Conservation (phyloP, 2,329 filamentous ascomycete species). For the Botrytis porri region DNA sequence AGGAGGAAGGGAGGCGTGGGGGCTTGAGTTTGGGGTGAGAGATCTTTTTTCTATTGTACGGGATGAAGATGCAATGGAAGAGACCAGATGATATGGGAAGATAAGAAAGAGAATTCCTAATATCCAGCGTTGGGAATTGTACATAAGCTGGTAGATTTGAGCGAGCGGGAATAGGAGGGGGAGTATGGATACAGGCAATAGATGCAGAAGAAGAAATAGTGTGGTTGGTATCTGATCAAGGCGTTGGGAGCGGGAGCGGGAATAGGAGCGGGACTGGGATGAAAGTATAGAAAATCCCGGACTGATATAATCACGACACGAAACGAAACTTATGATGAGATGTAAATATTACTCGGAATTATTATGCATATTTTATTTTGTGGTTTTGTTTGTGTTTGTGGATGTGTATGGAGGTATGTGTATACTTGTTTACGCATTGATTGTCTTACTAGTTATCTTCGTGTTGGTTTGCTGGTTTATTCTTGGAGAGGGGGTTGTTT, state of each 20-base stretch:
- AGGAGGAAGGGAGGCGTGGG: constrained; percentile 57
- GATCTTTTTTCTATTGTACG: background rate
- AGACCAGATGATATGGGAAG: too few relatives aligned
- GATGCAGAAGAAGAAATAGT: background rate
- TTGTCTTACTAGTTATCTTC: too few relatives aligned
- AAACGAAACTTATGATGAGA: constrained; percentile 11
- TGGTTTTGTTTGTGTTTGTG: background rate
- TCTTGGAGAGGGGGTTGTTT: too few relatives aligned
- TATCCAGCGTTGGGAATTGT: constrained; percentile 8
- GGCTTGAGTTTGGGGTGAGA: background rate
- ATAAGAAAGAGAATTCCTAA: background rate
- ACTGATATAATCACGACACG: background rate
- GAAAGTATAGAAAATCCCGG: background rate
- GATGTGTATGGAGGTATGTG: too few relatives aligned
- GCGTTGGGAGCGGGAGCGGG: background rate
- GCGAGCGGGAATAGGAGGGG: background rate
- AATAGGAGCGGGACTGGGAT: background rate
- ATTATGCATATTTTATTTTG: background rate
- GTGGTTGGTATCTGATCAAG: background rate
- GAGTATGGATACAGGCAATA: background rate
- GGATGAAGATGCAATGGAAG: background rate
- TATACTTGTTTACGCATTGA: background rate
- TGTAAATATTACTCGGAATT: constrained; percentile 5
- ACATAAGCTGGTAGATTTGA: constrained; percentile 12
- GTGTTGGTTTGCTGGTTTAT: too few relatives aligned